These are phyloP conservation scores for Cadophora gregata DNA, from an alignment of 2,329 filamentous ascomycete species.

Conservation along the genomic window DNA sequence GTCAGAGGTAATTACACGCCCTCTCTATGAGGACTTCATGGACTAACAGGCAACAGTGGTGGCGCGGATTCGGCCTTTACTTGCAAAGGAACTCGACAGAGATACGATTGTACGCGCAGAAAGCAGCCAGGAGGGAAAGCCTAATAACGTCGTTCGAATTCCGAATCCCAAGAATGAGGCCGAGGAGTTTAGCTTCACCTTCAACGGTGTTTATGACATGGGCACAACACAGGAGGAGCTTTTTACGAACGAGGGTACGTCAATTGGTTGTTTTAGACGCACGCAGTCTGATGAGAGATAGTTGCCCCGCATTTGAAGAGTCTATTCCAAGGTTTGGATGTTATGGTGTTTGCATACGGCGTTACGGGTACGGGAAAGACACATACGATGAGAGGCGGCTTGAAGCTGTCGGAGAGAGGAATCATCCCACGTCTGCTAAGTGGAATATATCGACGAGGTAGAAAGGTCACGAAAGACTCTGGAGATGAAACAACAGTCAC, in stretches of 20 bases:
- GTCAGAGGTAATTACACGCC: conserved; percentile 36
- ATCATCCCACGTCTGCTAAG: conserved; percentile 87
- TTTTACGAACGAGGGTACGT: conserved; percentile 85
- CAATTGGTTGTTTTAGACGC: conserved; percentile 11
- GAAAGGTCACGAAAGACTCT: conserved; percentile 84
- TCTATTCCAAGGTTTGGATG: conserved; percentile 86
- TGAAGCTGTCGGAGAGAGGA: conserved; percentile 83
- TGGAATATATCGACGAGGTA: conserved; percentile 81
- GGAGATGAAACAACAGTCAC: conserved; percentile 71
- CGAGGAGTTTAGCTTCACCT: conserved; percentile 92
- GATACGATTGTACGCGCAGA: conserved; percentile 83
- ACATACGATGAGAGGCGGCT: conserved; percentile 92
- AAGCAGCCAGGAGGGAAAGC: conserved; percentile 63
- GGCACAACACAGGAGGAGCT: conserved; percentile 82
- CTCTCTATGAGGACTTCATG: conserved; percentile 44
- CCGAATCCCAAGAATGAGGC: conserved; percentile 91
- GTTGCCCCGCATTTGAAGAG: conserved; percentile 90
- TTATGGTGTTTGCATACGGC: conserved; percentile 91
- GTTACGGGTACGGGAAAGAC: conserved; percentile 95
- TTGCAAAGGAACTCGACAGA: conserved; percentile 83
- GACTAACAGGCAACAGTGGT: conserved; percentile 75
- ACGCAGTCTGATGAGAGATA: conserved; percentile 48
- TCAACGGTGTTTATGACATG: conserved; percentile 90
- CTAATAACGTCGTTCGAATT: conserved; percentile 78
- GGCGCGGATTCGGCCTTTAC: conserved; percentile 85